These are phyloP conservation scores for Clonostachys rosea DNA, from an alignment of 2,329 filamentous ascomycete species.

Conservation along the genomic window DNA sequence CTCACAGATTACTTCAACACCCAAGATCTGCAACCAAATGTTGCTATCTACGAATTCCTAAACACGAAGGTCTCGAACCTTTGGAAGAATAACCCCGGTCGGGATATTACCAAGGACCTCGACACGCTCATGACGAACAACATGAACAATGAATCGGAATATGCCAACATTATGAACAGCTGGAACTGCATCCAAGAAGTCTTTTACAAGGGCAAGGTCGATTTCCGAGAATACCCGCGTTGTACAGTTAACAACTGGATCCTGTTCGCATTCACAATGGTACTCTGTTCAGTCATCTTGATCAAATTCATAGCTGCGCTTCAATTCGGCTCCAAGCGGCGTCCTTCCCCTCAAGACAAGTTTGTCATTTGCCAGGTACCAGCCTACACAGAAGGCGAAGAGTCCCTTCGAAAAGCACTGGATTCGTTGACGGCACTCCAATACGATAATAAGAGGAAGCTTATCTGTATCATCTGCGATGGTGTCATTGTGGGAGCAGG, in stretches of 20 bases:
- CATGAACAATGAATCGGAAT: slow-evolving; percentile 44
- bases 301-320: slow-evolving; percentile 91
- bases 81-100: slow-evolving; percentile 72
- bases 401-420: slow-evolving; percentile 85
- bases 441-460: slow-evolving; percentile 97
- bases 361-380: slow-evolving; percentile 98
- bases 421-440: slow-evolving; percentile 92
- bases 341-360: slow-evolving; percentile 89
- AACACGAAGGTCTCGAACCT: slow-evolving; percentile 62
- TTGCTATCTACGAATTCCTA: slow-evolving; percentile 64
- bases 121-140: slow-evolving; percentile 43
- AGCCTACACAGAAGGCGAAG: slow-evolving; percentile 96
- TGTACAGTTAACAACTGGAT: slow-evolving; percentile 93
- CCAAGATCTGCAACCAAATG: slow-evolving; percentile 49
- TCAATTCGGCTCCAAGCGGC: slow-evolving; percentile 87
- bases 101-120: slow-evolving; percentile 68
- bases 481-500: slow-evolving; percentile 95
- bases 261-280: slow-evolving; percentile 78
- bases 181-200: slow-evolving; percentile 77
- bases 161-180: slow-evolving; percentile 54
- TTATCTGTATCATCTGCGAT: slow-evolving; percentile 94
- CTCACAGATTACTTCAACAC: slow-evolving; percentile 90
- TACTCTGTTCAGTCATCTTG: slow-evolving; percentile 74
- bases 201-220: slow-evolving; percentile 78
- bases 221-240: slow-evolving; percentile 72